Base-by-base conservation (phyloP, 2,329 filamentous ascomycete genomes). In the Scleromitrula shiraiana region DNA sequence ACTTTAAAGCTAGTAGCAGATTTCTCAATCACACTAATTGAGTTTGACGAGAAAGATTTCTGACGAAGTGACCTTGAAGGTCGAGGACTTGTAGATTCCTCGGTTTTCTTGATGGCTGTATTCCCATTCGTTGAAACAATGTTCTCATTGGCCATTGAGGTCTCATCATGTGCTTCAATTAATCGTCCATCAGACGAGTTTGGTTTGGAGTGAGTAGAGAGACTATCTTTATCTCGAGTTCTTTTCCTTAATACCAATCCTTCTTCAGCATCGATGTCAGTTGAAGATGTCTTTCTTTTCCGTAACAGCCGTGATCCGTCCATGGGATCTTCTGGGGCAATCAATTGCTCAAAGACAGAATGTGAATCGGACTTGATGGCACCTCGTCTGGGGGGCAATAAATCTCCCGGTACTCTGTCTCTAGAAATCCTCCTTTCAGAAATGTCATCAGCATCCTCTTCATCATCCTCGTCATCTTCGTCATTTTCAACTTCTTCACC, bases 241-340 rank as follows among this genome's bases (percentile, higher is more conserved):
- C 79, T 71, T 62, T 78, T 82, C 51, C 76, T 74, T 1, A 72
- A 69, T 50, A 71, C 66, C 14, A 54, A 52, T 41, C 70, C 70
- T 56, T 84, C 74, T 53, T 87, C 72, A 54, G 68, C 71, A 41
- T 83, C 81, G 12, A 59, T 72, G 49, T 80, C 77, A 10, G 77
- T 72, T 3, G 85, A 84, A 1, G 87, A 88, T 15, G 87, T 83
- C 65, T 91, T 95, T 46, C 90, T 80, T 68, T 95, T 95, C 51
- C 90, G 78, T 51, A 95, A 70, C 26, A 85, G 78, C 45, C 88
- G 82, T 7, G 87, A 82, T 38, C 83, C 85, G 65, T 91, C 85
- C 69, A 84, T 73, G 7, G 83, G 75, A 59, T 88, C 84, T 53
- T 85, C 83, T 45, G 85, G 78, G 46, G 85, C 72, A 30, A 85